Conservation (phyloP, 768 basidiomycete species). For the Tubosaeta sp. region DNA sequence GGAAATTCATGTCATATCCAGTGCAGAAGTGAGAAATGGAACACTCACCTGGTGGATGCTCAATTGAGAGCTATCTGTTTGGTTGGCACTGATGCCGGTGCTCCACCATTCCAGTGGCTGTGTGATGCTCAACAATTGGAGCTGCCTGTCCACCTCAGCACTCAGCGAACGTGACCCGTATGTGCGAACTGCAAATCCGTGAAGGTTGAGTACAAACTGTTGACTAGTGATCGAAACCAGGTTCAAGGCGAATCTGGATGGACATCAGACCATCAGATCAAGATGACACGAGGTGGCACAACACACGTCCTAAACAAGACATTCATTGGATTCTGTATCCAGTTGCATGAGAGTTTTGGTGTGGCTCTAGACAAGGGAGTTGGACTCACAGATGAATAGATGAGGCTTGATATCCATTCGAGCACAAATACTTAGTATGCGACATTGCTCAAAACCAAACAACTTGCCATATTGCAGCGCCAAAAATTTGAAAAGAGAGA, state of each 20-base stretch:
- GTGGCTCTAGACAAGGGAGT: neutral
- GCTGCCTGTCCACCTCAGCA: conserved; percentile 15
- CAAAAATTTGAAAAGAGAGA: neutral
- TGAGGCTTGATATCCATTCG: neutral
- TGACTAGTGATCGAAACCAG: conserved; percentile 17
- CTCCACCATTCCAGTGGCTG: neutral
- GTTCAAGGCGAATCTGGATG: conserved; percentile 8
- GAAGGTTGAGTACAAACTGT: conserved; percentile 18
- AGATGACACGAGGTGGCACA: too few relatives aligned
- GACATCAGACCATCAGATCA: too few relatives aligned
- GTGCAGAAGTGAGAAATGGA: neutral
- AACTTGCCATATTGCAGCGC: conserved; percentile 3
- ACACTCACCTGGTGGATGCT: neutral
- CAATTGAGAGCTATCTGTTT: neutral
- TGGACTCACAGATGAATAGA: neutral
- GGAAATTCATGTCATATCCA: neutral
- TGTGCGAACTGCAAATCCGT: conserved; percentile 7
- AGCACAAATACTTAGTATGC: neutral
- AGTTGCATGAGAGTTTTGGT: neutral
- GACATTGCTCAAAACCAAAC: neutral
- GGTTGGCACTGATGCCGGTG: neutral
- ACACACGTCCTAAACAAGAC: neutral
- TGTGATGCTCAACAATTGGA: conserved; percentile 1
- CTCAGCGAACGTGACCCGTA: conserved; percentile 7
- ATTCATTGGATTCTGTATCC: neutral